Conservation (phyloP, 2,329 filamentous ascomycete genomes). For the Exophiala spinifera region DNA sequence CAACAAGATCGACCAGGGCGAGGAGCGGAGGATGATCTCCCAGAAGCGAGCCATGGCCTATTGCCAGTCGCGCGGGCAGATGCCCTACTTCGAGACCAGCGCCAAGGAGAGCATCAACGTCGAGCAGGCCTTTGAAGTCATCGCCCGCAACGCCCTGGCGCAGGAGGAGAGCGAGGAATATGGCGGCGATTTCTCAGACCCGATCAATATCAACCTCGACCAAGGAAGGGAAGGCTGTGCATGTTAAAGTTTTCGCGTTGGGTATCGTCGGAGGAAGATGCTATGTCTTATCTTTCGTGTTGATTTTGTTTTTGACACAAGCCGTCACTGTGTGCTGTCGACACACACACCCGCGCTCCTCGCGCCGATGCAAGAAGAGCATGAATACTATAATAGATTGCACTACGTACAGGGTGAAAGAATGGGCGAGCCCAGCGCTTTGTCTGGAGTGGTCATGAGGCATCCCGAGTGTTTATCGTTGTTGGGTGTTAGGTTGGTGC, state of each 20-base stretch:
- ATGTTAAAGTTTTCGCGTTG: conserved; percentile 58
- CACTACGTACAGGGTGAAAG: too few relatives aligned
- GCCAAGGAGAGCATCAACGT: conserved; percentile 99
- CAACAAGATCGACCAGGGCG: conserved; percentile 98
- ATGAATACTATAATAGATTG: too few relatives aligned
- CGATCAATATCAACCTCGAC: conserved; percentile 96
- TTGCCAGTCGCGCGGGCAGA: conserved; percentile 94
- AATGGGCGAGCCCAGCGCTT: too few relatives aligned
- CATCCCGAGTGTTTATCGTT: too few relatives aligned
- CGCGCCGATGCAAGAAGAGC: too few relatives aligned
- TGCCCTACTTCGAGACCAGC: conserved; percentile 98
- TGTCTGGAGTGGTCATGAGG: too few relatives aligned
- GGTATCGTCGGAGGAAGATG: too few relatives aligned
- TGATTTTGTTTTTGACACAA: too few relatives aligned
- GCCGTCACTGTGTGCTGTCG: too few relatives aligned
- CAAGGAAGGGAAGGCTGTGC: conserved; percentile 89
- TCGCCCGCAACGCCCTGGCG: conserved; percentile 88
- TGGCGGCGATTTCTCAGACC: conserved; percentile 93
- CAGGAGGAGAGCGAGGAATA: conserved; percentile 99
- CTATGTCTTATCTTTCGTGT: too few relatives aligned
- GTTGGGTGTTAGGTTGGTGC: too few relatives aligned
- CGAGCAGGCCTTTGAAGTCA: conserved; percentile 85
- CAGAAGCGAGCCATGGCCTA: conserved; percentile 96
- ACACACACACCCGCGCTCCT: too few relatives aligned
- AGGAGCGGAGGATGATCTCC: conserved; percentile 95